Conservation (phyloP, 1,139 yeast genomes). For the Debaryomyces nepalensis region DNA sequence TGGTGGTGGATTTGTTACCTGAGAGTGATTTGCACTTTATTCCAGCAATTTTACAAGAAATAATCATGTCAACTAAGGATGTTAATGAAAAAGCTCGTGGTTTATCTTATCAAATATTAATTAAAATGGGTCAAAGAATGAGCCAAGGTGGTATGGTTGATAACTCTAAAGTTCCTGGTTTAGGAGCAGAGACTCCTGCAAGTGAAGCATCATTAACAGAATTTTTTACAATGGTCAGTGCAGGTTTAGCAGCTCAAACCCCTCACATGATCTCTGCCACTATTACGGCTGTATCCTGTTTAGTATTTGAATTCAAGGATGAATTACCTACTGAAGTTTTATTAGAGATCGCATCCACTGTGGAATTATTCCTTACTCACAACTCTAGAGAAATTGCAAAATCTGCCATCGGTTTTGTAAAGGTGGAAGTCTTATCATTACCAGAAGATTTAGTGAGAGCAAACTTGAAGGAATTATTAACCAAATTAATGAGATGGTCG, state of each 20-base stretch:
- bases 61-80: conserved; percentile 91
- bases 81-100: conserved; percentile 90
- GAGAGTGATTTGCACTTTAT: conserved; percentile 68
- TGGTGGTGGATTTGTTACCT: conserved; percentile 66
- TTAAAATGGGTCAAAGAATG: conserved; percentile 84
- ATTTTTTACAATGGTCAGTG: conserved; percentile 90
- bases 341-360: conserved; percentile 81
- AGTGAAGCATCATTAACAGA: conserved; percentile 75
- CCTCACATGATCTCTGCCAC: conserved; percentile 98
- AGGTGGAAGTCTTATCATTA: conserved; percentile 82
- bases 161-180: conserved; percentile 70
- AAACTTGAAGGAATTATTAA: conserved; percentile 66
- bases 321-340: conserved; percentile 59
- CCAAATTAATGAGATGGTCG: conserved; percentile 86
- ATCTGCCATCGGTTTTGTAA: conserved; percentile 91
- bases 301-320: conserved; percentile 83
- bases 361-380: conserved; percentile 87
- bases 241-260: conserved; percentile 92
- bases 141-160: conserved; percentile 69
- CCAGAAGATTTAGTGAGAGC: conserved; percentile 79
- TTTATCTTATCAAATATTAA: conserved; percentile 73
- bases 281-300: conserved; percentile 85
- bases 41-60: conserved; percentile 83
- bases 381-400: conserved; percentile 92
- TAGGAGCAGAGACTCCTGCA: conserved; percentile 63